Conservation (phyloP, 352 stramenopile species). For the Pythium insidiosum region DNA sequence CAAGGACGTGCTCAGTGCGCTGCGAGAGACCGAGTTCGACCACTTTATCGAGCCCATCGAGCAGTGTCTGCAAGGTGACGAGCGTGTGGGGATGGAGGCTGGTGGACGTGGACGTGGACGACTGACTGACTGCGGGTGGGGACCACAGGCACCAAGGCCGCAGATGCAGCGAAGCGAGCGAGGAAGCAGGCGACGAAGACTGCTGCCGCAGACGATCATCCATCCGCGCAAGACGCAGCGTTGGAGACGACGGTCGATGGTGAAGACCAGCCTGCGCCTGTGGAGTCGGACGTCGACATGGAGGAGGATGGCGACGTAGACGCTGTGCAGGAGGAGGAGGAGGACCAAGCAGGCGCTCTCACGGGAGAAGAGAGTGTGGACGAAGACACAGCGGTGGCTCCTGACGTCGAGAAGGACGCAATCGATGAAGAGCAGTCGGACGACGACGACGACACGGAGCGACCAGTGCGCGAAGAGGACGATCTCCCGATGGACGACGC, state of each 20-base stretch:
- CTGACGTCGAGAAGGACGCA: no score
- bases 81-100: no score
- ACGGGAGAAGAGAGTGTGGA: conserved; percentile 3
- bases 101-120: no score
- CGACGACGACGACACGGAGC: no score
- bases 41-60: conserved; percentile 67
- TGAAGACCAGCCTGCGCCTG: conserved; percentile 6
- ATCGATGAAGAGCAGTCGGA: no score
- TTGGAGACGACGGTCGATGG: not conserved
- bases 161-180: conserved; percentile 23
- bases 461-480: no score
- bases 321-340: conserved; percentile 17
- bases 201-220: not conserved
- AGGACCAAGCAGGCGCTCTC: conserved; percentile 3
- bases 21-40: conserved; percentile 72
- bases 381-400: no score
- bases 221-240: not conserved
- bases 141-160: conserved; percentile 46
- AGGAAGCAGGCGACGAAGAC: conserved; percentile 13
- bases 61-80: conserved; percentile 62
- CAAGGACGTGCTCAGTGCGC: conserved; percentile 62
- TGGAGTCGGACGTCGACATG: conserved; percentile 15
- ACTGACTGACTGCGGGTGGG: no score
- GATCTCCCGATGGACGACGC: no score
- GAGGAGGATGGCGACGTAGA: conserved; percentile 8